Base-by-base conservation (phyloP, 371 early-diverging fungal species). In the Gilbertella persicaria region DNA sequence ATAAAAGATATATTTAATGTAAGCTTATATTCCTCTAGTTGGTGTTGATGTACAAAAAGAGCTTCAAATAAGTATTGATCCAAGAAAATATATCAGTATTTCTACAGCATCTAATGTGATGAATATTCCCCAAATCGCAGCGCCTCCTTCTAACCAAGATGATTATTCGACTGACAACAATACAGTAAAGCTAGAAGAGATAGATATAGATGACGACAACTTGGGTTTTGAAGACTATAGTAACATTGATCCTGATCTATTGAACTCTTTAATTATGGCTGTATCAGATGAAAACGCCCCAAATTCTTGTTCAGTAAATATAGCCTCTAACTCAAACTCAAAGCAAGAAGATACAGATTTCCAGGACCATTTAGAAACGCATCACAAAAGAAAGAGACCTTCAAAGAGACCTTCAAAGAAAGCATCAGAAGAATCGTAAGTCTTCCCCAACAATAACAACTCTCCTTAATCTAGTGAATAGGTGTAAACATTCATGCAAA, bases 401-500 rank as follows among this genome's bases (percentile, higher is more conserved):
- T n/a, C n/a, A n/a, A n/a, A n/a, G n/a, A n/a, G n/a, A n/a, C n/a
- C n/a, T n/a, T n/a, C n/a, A 17, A 35, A 25, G 24, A 24, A 42
- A 5, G 16, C 9, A 5, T 14, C 24, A 12, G 25, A 26, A 23
- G 36, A 17, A 35, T 44, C 28, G 38, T 48, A 29, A 37, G 36
- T 36, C 17, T 9, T 25, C 4, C 24, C 14, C 23, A 37, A 19
- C 13, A 12, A n/a, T 4, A 24, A 4, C 2, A 14, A 30, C 2
- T 26, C 26, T 29, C 17, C 14, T 45, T 5, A 19, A 12, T 17
- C 33, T 24, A n/a, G n/a, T 7, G 35, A 24, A 29, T 49, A 76
- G 73, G 13, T 76, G 77, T 21, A 72, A 64, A 28, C 77, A 76
- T 43, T 29, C 13, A 9, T 76, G 77, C 28, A 65, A 58, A 41